Evolutionary conservation across 495 filamentous ascomycete species (phyloP).

Genomic region (Penicillium atrosanguineum): DNA sequence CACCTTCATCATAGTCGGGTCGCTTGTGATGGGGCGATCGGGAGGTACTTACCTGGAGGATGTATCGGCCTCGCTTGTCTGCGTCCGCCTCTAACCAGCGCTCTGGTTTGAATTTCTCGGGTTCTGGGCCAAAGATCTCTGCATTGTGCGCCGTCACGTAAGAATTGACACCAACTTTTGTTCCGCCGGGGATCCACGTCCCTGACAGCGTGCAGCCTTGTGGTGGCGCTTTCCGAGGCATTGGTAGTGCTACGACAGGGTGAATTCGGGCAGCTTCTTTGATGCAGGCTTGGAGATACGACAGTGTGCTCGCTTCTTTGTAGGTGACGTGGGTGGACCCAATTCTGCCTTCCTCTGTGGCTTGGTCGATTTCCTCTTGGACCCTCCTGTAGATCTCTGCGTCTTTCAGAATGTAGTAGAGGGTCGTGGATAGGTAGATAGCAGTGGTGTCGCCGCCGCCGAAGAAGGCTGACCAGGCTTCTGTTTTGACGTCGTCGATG

Average conservation of each 20-base stretch:
- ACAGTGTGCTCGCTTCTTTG: conserved; percentile 34
- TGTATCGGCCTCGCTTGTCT: conserved; percentile 15
- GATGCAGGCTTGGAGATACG: conserved; percentile 44
- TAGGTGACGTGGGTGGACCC: conserved; percentile 10
- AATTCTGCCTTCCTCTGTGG: conserved; percentile 4
- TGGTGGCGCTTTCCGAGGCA: neutral
- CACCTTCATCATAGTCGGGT: too few relatives aligned
- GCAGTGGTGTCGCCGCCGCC: conserved; percentile 48
- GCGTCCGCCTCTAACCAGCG: conserved; percentile 47
- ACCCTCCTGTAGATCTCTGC: neutral
- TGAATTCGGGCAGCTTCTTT: conserved; percentile 21
- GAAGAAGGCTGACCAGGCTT: conserved; percentile 31
- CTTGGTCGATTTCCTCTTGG: neutral
- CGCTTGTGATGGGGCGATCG: neutral
- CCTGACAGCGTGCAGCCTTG: neutral
- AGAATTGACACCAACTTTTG: conserved; percentile 29
- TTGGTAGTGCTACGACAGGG: neutral
- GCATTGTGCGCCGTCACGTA: conserved; percentile 33
- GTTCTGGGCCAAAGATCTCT: conserved; percentile 49
- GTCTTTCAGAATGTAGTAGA: conserved; percentile 36
- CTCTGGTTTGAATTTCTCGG: conserved; percentile 51
- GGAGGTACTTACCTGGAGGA: conserved; percentile 10
- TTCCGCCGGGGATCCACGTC: neutral
- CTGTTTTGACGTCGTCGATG: conserved; percentile 21
- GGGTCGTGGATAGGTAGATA: conserved; percentile 38